Percentiles rank a stretch among this genome's conserved stretches.
These are phyloP conservation scores for Colletotrichum horii DNA, from an alignment of 2,329 filamentous ascomycete species.

Conservation along the genomic window DNA sequence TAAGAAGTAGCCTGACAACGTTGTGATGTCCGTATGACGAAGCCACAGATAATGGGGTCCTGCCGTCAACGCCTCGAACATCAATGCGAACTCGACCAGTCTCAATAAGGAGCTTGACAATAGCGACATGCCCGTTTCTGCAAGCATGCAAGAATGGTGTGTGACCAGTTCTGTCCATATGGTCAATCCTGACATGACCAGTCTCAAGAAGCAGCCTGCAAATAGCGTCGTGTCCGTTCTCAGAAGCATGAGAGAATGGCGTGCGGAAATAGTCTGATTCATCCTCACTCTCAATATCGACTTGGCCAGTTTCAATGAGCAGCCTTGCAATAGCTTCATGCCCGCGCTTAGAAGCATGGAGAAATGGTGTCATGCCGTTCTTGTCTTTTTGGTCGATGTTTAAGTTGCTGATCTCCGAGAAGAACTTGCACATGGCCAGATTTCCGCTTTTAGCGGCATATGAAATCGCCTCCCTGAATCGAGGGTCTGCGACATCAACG, in stretches of 20 bases:
- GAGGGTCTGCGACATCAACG: fast-evolving
- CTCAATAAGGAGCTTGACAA: too few species aligned
- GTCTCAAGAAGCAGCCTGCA: not conserved
- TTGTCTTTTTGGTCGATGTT: not conserved
- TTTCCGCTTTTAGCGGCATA: fast-evolving
- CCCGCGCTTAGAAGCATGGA: fast-evolving
- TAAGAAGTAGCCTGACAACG: too few species aligned
- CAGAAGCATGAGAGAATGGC: not conserved
- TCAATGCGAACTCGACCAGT: too few species aligned
- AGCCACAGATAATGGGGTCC: too few species aligned
- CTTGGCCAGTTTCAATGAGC: not conserved
- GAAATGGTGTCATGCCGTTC: not conserved
- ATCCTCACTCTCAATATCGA: too few species aligned
- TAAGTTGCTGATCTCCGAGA: fast-evolving
- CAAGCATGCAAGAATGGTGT: too few species aligned
- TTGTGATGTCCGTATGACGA: too few species aligned
- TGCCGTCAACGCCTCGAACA: too few species aligned
- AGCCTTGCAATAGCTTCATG: fast-evolving
- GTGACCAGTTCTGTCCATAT: too few species aligned
- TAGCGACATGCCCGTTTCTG: too few species aligned
- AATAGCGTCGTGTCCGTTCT: not conserved
- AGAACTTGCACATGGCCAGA: not conserved
- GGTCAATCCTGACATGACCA: too few species aligned
- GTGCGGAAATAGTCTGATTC: not conserved
- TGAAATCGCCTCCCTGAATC: not conserved